phyloP scores from a whole-genome alignment of 331 rosid genomes.

The Cydonia oblonga region DNA sequence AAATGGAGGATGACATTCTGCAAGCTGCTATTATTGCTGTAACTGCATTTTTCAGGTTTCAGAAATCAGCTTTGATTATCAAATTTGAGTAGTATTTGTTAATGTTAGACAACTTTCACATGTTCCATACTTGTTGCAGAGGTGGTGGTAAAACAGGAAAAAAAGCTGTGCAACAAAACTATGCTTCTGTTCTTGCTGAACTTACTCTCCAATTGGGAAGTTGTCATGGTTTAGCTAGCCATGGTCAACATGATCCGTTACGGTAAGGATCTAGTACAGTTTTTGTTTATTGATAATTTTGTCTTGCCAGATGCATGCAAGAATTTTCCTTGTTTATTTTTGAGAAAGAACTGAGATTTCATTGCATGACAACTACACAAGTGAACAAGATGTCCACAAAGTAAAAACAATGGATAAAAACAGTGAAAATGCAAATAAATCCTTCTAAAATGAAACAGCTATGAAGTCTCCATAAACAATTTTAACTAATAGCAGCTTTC shows the following conservation, averaged over 20 bases:
- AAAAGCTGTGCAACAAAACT: constrained; percentile 77
- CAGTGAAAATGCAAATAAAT: too few species aligned
- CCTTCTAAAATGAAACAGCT: too few species aligned
- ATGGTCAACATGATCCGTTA: constrained; percentile 71
- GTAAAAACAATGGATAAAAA: too few species aligned
- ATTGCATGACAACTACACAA: too few species aligned
- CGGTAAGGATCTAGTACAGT: constrained; percentile 32
- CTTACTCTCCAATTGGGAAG: constrained; percentile 86
- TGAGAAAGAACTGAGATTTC: too few species aligned
- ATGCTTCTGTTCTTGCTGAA: constrained; percentile 91
- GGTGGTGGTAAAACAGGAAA: constrained; percentile 98
- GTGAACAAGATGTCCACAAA: too few species aligned
- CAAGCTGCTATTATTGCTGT: constrained; percentile 85
- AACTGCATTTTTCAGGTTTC: constrained; percentile 92
- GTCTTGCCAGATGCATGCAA: background rate
- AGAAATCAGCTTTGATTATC: constrained; percentile 1
- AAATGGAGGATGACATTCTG: constrained; percentile 55
- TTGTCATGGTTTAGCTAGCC: constrained; percentile 67
- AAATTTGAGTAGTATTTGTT: constrained; percentile 8
- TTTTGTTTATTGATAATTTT: background rate
- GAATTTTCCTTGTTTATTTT: too few species aligned
- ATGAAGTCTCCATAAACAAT: too few species aligned
- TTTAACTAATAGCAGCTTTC: too few species aligned
- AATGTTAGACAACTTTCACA: constrained; percentile 7
- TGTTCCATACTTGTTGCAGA: constrained; percentile 39